Evolutionary conservation across 2,329 filamentous ascomycete genomes (phyloP), one percentile per base, ranked within the genome.

Genomic region (Colletotrichum eleusines): DNA sequence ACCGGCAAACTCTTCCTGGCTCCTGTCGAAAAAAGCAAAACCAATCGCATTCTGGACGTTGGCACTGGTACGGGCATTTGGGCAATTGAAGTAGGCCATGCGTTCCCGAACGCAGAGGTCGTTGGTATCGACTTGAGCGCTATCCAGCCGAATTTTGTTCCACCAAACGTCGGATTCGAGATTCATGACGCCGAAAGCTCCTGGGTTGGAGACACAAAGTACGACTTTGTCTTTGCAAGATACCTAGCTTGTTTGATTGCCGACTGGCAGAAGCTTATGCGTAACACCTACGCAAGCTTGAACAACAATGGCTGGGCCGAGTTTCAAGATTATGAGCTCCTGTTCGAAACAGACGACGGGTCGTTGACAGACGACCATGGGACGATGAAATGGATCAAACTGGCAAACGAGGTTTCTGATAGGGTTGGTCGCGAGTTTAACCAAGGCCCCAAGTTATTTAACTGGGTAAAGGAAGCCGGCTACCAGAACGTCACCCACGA

Each of bases 111-210:
- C 20, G 61, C 54, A 2, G 60, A 64, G 42, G 53, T 72, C 11
- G 23, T 63, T 23, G 66, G 71, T 8, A 70, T 66, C 18, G 71
- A 71, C 51, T 35, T 63, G 28, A 66, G 66, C 54, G 57, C 71
- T 1, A 63, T 66, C 26, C 58, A 70, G 18, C 67, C 63, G 9
- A 46, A 46, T 7, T 72, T 38, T 73, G 75, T 93, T 0, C 92
- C 92, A 0, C 86, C 84, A 33, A 92, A 92, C 74, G 87, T 90
- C 67, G 84, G 86, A 69, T 92, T 92, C 74, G 84, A 90, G 69
- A 85, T 92, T 40, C 90, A 92, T 76, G 90, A 92, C 76, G 86
- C 88, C 38, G 88, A 90, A 76, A 83, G 85, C 26, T 73, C 77
- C 9, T 83, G 82, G 81, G 78, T 82, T 72, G 80, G 79, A 76